These are phyloP conservation scores for Emergomyces pasteurianus DNA, from an alignment of 2,329 filamentous ascomycete species.

Conservation along the genomic window DNA sequence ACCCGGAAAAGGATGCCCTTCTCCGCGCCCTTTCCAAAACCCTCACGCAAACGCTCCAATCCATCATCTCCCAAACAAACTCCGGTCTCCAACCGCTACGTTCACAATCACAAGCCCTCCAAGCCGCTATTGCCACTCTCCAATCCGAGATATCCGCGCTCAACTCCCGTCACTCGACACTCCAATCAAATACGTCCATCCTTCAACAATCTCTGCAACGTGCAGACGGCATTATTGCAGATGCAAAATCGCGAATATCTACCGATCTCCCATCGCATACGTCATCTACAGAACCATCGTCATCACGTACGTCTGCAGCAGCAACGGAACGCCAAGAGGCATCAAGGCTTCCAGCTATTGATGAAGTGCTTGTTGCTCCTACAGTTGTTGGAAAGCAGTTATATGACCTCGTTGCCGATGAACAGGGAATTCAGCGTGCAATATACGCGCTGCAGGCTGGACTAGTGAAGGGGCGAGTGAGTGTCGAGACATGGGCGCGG, in stretches of 20 bases:
- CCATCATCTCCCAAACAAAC: constrained; percentile 58
- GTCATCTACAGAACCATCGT: constrained; percentile 10
- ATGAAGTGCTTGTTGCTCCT: constrained; percentile 85
- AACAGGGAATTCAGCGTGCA: constrained; percentile 72
- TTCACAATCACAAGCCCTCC: constrained; percentile 68
- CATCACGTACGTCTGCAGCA: constrained; percentile 5
- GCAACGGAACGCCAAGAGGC: constrained; percentile 21
- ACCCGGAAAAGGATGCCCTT: constrained; percentile 87
- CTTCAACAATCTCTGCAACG: constrained; percentile 64
- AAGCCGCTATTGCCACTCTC: constrained; percentile 54
- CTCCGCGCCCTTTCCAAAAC: constrained; percentile 62
- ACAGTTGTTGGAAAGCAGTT: constrained; percentile 88
- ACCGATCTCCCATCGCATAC: constrained; percentile 6
- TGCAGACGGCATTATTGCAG: constrained; percentile 65
- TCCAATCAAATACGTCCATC: constrained; percentile 66
- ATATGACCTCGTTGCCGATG: constrained; percentile 79
- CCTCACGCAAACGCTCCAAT: constrained; percentile 56
- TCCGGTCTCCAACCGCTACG: constrained; percentile 62
- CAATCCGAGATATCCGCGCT: constrained; percentile 63
- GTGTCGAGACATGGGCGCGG: constrained; percentile 35
- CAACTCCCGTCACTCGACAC: constrained; percentile 54
- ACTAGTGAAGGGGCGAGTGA: constrained; percentile 34
- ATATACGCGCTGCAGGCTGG: constrained; percentile 52
- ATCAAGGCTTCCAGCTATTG: constrained; percentile 56
- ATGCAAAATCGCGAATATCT: constrained; percentile 49